These are phyloP conservation scores for Trichaptum fuscoviolaceum DNA, from an alignment of 768 basidiomycete species.

Conservation along the genomic window DNA sequence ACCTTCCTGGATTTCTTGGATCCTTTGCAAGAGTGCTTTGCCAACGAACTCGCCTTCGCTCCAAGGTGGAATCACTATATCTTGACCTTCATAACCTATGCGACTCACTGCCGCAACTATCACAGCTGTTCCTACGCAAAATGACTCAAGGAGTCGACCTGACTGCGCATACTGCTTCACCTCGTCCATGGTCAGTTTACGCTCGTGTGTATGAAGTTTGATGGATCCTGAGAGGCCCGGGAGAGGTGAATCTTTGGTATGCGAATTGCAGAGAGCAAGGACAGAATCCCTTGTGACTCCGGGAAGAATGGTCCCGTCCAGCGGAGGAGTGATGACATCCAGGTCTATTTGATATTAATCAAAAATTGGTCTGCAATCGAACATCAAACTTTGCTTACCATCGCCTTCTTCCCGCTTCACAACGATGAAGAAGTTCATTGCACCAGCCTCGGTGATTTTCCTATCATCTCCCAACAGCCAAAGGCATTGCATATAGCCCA, in stretches of 20 bases:
- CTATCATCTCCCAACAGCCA: slow-evolving; percentile 42
- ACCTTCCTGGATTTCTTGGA: slow-evolving; percentile 78
- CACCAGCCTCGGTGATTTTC: slow-evolving; percentile 35
- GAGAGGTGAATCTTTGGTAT: slow-evolving; percentile 37
- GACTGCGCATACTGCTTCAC: slow-evolving; percentile 38
- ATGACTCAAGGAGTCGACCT: slow-evolving; percentile 74
- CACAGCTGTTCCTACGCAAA: slow-evolving; percentile 82
- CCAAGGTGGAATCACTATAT: slow-evolving; percentile 39
- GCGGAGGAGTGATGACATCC: slow-evolving; percentile 83
- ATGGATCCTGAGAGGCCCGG: slow-evolving; percentile 40
- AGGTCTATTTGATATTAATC: slow-evolving; percentile 35
- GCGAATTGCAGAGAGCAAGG: slow-evolving; percentile 62
- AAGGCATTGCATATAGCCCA: slow-evolving; percentile 51
- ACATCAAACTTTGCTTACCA: slow-evolving; percentile 11
- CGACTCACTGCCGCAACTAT: slow-evolving; percentile 67
- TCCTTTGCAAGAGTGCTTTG: slow-evolving; percentile 59
- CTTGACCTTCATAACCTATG: slow-evolving; percentile 68
- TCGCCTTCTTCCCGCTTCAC: slow-evolving; percentile 40
- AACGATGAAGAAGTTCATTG: slow-evolving; percentile 55
- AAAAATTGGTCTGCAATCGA: not conserved
- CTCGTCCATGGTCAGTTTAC: slow-evolving; percentile 39
- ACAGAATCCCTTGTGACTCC: slow-evolving; percentile 89
- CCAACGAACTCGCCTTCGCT: slow-evolving; percentile 37
- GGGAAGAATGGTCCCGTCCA: slow-evolving; percentile 90
- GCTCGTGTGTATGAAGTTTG: slow-evolving; percentile 36